Conservation (phyloP, 176 grass and related monocot genomes). For the Dendrocalamus sinicus region DNA sequence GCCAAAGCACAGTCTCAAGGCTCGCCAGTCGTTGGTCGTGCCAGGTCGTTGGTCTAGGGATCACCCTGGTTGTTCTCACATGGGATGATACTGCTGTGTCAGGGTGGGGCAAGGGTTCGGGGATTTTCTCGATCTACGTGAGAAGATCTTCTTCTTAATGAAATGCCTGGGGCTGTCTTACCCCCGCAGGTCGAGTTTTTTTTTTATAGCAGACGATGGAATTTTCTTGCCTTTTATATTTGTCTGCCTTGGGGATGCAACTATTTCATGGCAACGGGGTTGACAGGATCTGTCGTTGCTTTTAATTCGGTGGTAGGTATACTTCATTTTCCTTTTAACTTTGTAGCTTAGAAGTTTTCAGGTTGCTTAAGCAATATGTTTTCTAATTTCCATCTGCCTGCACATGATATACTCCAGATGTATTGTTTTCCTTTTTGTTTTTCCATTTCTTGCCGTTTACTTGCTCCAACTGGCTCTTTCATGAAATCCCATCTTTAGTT, state of each 20-base stretch:
- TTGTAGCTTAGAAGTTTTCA: neutral
- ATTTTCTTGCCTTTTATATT: neutral
- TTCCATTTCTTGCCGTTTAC: neutral
- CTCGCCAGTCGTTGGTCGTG: no score
- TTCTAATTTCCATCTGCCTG: neutral
- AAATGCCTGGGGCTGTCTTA: no score
- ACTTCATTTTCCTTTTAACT: neutral
- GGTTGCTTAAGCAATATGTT: neutral
- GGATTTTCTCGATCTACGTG: no score
- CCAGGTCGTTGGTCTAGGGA: no score
- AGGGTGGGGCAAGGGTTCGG: no score
- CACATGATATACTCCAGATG: constrained; percentile 6
- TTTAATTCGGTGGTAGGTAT: neutral
- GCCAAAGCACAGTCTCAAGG: no score
- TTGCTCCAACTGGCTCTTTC: neutral
- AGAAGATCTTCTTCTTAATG: no score
- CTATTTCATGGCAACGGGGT: neutral
- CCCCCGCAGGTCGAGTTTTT: no score
- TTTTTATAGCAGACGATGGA: neutral
- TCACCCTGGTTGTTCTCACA: no score
- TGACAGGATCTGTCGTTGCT: neutral
- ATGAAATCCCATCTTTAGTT: neutral
- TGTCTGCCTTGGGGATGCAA: neutral
- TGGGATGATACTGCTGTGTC: no score
- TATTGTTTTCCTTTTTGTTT: neutral